Evolutionary conservation across 331 rosid species (phyloP), one percentile per base, ranked within the genome.

Genomic region (Stylosanthes scabra): DNA sequence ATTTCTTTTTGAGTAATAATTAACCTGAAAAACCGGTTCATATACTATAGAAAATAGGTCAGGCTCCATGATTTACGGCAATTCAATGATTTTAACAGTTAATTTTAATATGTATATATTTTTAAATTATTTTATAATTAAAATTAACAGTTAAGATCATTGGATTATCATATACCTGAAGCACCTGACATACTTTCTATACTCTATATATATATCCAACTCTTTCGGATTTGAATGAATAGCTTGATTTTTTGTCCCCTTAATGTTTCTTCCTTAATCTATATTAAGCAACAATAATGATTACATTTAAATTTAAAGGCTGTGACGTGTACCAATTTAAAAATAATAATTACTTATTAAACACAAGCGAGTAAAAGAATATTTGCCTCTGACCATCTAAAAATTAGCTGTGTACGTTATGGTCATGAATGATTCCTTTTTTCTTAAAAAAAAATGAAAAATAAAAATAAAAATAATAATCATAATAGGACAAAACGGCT

Each of bases 401-500:
- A 52, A n/a, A 16, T 20, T 39, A 55, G 72, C 9, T 65, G 52
- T 15, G 50, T 59, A 45, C 3, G 62, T 70, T 49, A 60, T 49
- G 39, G 54, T 40, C 69, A 59, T 20, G 56, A 67, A 59, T 20
- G 56, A 67, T 67, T 59, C 63, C 27, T 20, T 20, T 20, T 20
- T 20, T 20, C 25, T 20, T 20, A 20, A 20, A 20, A 20, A 20
- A 20, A 20, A 20, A 20, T 20, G 1, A 20, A 20, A 20, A 20
- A 20, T 20, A 20, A 20, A 20, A 20, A 20, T 20, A 20, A 20
- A 20, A 20, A 20, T 20, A 20, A 20, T 20, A 20, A 20, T 20
- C 63, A 54, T 44, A 66, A 63, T 58, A 59, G 52, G 79, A 79
- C 83, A 79, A 79, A 68, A 41, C 39, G 66, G 42, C 31, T 8